Percentiles rank a stretch among this genome's conserved stretches.
Evolutionary conservation across 257 asterid species (phyloP).

Genomic region (Cinchona pubescens): DNA sequence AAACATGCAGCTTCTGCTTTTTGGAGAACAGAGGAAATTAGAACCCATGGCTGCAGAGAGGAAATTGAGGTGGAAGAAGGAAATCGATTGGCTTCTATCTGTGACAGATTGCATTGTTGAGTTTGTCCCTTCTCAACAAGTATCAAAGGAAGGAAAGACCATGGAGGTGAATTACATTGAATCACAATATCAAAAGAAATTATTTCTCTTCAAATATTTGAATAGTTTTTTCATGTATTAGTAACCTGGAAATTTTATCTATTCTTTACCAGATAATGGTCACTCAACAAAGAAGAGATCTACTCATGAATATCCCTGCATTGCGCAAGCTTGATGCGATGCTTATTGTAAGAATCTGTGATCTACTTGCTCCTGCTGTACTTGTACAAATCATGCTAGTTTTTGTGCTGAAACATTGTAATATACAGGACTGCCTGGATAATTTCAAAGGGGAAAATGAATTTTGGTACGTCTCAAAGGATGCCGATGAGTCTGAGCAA

Average conservation of each 20-base stretch:
- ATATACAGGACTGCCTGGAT: constrained; percentile 56
- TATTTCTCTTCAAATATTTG: neutral
- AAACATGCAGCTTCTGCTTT: constrained; percentile 67
- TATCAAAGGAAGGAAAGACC: constrained; percentile 58
- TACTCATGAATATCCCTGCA: constrained; percentile 66
- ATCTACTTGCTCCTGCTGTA: neutral
- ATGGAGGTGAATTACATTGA: constrained; percentile 53
- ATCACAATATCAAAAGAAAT: neutral
- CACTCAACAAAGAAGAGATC: constrained; percentile 72
- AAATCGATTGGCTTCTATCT: constrained; percentile 73
- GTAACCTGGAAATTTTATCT: neutral
- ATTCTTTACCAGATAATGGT: constrained; percentile 58
- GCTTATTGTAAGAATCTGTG: constrained; percentile 56
- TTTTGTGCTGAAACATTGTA: neutral
- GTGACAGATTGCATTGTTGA: constrained; percentile 85
- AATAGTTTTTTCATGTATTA: neutral
- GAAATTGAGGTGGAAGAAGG: constrained; percentile 78
- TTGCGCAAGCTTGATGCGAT: constrained; percentile 71
- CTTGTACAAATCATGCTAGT: neutral
- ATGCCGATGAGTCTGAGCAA: constrained; percentile 66
- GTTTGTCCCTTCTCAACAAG: constrained; percentile 74
- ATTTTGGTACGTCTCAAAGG: constrained; percentile 62
- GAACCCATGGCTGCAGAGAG: constrained; percentile 75
- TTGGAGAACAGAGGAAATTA: constrained; percentile 71
- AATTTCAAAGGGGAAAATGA: constrained; percentile 57